A percentile compares a stretch with the other conserved stretches of the same genome.
Evolutionary conservation across 805 yeast genomes (phyloP).

Genomic region (Wickerhamomyces queroliae): DNA sequence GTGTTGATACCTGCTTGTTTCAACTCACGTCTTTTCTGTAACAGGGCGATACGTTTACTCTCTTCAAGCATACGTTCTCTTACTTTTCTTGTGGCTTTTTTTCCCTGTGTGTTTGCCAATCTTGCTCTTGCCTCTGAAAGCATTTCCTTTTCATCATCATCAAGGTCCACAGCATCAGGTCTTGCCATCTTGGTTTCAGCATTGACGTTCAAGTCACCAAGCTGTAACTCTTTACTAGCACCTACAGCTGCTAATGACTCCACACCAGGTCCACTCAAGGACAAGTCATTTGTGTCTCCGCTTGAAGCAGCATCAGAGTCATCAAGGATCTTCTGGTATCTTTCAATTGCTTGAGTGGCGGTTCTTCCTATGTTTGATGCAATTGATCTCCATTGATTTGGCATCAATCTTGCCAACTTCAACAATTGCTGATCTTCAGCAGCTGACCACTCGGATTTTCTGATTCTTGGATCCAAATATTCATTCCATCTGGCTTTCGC

Average conservation of each 20-base stretch:
- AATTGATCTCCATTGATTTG: slow-evolving; percentile 95
- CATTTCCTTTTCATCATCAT: slow-evolving; percentile 90
- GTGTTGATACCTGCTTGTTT: slow-evolving; percentile 72
- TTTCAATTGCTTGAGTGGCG: slow-evolving; percentile 78
- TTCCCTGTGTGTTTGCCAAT: slow-evolving; percentile 87
- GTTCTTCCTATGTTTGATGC: slow-evolving; percentile 77
- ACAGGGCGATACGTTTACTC: slow-evolving; percentile 63
- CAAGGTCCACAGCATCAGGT: slow-evolving; percentile 75
- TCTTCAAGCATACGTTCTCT: slow-evolving; percentile 81
- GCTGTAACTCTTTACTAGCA: slow-evolving; percentile 24
- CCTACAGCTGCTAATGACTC: slow-evolving; percentile 39
- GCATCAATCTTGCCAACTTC: slow-evolving; percentile 61
- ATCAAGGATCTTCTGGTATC: slow-evolving; percentile 70
- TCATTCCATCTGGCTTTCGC: slow-evolving; percentile 92
- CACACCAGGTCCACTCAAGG: slow-evolving; percentile 45
- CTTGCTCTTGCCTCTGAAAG: slow-evolving; percentile 91
- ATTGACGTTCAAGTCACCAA: slow-evolving; percentile 59
- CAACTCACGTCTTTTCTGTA: slow-evolving; percentile 77
- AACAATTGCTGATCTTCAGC: slow-evolving; percentile 74
- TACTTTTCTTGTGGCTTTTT: slow-evolving; percentile 86
- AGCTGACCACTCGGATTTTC: slow-evolving; percentile 59
- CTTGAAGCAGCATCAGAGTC: slow-evolving; percentile 42
- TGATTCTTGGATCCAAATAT: slow-evolving; percentile 71
- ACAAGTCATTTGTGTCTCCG: slow-evolving; percentile 26
- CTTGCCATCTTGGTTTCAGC: slow-evolving; percentile 77